phyloP scores from a whole-genome alignment of 1,284 basidiomycete genomes.

The Rhodotorula sp. region DNA sequence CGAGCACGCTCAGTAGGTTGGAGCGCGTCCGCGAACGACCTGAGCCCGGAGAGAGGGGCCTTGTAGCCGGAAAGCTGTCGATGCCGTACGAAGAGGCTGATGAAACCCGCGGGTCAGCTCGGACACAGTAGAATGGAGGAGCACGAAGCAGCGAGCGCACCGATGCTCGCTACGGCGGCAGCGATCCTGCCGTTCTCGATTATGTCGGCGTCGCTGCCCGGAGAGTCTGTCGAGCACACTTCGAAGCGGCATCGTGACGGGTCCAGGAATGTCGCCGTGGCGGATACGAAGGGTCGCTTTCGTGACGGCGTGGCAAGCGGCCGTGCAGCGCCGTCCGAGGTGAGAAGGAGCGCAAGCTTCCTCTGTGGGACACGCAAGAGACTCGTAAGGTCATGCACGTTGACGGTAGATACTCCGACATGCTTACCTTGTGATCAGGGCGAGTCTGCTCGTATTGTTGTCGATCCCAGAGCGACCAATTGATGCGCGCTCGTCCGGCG shows the following conservation, averaged over 20 bases:
- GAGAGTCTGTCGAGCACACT: slow-evolving; percentile 7
- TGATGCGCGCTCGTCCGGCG: slow-evolving; percentile 62
- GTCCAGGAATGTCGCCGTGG: slow-evolving; percentile 14
- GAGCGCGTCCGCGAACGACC: slow-evolving; percentile 28
- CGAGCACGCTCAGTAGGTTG: slow-evolving; percentile 21
- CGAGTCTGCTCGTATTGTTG: slow-evolving; percentile 62
- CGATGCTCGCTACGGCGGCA: slow-evolving; percentile 25
- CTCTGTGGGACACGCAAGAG: slow-evolving; percentile 1
- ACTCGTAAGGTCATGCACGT: background rate
- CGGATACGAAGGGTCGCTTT: slow-evolving; percentile 17
- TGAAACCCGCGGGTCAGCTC: background rate
- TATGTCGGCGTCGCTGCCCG: slow-evolving; percentile 8
- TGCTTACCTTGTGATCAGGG: slow-evolving; percentile 68
- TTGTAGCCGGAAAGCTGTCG: slow-evolving; percentile 19
- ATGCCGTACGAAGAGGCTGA: slow-evolving; percentile 17
- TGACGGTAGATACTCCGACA: background rate
- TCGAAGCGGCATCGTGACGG: slow-evolving; percentile 13
- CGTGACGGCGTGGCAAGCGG: background rate
- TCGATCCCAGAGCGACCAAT: slow-evolving; percentile 78
- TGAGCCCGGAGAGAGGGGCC: slow-evolving; percentile 8
- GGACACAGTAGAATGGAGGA: background rate
- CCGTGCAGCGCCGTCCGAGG: background rate
- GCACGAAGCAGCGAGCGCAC: background rate
- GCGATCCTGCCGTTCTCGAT: slow-evolving; percentile 31
- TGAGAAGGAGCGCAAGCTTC: slow-evolving; percentile 33